Evolutionary conservation across 331 rosid species (phyloP).

Genomic region (Pyrus hybrid): DNA sequence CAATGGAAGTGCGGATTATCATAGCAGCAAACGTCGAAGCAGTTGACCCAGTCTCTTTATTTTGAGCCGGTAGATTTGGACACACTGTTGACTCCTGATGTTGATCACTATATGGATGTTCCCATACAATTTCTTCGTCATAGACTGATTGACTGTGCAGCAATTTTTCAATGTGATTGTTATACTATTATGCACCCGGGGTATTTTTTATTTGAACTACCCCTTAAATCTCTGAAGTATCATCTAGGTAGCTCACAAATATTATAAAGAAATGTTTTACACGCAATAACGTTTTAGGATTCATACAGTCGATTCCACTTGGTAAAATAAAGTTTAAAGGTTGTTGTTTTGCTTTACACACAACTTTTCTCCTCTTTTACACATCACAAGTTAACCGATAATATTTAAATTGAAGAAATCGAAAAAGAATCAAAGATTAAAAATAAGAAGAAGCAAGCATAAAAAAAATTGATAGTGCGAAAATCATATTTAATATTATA

Average conservation of each 20-base stretch:
- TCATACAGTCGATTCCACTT: too few species aligned
- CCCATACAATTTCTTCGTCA: too few species aligned
- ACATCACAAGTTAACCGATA: too few species aligned
- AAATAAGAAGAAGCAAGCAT: neutral
- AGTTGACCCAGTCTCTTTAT: constrained; percentile 5
- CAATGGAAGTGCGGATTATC: neutral
- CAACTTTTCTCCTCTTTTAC: neutral
- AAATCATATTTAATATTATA: too few species aligned
- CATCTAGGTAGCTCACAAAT: neutral
- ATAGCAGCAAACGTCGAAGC: neutral
- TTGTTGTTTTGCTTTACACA: neutral
- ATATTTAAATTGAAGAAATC: too few species aligned
- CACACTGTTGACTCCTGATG: neutral
- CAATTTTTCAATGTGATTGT: too few species aligned
- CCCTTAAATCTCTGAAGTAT: neutral
- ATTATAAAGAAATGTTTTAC: neutral
- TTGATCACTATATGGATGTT: neutral
- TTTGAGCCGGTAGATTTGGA: neutral
- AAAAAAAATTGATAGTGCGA: too few species aligned
- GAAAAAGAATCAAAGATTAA: too few species aligned
- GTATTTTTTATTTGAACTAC: too few species aligned
- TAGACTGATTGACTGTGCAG: neutral
- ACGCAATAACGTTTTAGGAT: fast-evolving
- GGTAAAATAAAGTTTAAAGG: too few species aligned
- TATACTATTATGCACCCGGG: too few species aligned